These are phyloP conservation scores for Apiospora kogelbergensis DNA, from an alignment of 2,329 filamentous ascomycete species.

Conservation along the genomic window DNA sequence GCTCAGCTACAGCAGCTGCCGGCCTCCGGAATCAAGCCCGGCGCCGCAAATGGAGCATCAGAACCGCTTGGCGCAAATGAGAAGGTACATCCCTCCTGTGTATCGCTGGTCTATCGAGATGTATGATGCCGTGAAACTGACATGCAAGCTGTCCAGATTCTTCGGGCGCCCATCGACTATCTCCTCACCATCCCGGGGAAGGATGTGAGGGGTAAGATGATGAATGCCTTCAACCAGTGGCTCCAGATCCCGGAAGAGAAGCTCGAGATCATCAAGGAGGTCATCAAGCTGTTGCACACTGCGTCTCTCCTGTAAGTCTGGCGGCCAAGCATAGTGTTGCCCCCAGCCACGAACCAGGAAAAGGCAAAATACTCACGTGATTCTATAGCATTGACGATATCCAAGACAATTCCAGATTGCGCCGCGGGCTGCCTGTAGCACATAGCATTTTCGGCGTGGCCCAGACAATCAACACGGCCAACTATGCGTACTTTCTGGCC, in stretches of 20 bases:
- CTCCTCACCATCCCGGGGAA: slow-evolving; percentile 77
- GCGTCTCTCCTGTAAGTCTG: slow-evolving; percentile 65
- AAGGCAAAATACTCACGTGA: not conserved
- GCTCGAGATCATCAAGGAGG: slow-evolving; percentile 73
- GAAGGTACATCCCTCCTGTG: not conserved
- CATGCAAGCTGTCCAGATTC: slow-evolving; percentile 43
- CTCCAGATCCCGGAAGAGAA: slow-evolving; percentile 71
- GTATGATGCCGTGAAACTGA: not conserved
- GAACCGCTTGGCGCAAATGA: not conserved
- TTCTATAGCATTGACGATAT: slow-evolving; percentile 69
- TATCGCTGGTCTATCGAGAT: not conserved
- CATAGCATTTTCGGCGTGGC: slow-evolving; percentile 82
- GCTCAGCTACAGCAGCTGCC: not conserved
- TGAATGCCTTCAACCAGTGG: slow-evolving; percentile 79
- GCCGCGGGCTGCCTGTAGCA: slow-evolving; percentile 78
- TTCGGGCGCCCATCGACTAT: slow-evolving; percentile 80
- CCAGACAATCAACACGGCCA: slow-evolving; percentile 88
- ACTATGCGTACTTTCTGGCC: slow-evolving; percentile 84
- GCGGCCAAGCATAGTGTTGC: no score
- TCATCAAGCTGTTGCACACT: slow-evolving; percentile 83
- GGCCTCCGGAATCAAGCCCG: not conserved
- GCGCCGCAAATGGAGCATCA: not conserved
- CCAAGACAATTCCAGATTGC: slow-evolving; percentile 75
- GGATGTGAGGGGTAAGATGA: slow-evolving; percentile 78
- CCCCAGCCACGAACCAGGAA: not conserved